Percentiles rank a stretch among this genome's conserved stretches.
phyloP scores from a whole-genome alignment of 805 yeast species.

The Saccharomycodes ludwigii region DNA sequence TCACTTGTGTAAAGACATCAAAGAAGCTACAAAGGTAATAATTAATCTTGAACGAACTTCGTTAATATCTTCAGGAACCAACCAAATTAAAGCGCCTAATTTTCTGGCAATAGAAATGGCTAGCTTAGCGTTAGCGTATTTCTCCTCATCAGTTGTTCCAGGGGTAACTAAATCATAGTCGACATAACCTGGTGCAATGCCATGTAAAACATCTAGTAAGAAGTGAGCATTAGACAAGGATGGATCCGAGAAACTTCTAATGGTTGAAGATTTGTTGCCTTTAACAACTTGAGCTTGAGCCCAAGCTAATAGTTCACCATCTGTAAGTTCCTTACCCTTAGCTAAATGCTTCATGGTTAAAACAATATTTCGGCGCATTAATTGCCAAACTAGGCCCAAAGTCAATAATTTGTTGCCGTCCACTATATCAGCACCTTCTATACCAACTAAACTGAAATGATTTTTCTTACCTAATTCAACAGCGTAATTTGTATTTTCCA shows the following conservation, averaged over 20 bases:
- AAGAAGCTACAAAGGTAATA: conserved; percentile 86
- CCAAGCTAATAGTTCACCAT: conserved; percentile 84
- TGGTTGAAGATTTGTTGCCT: conserved; percentile 64
- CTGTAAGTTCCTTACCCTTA: conserved; percentile 65
- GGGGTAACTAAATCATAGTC: conserved; percentile 84
- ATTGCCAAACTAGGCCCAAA: conserved; percentile 93
- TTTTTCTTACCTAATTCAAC: conserved; percentile 91
- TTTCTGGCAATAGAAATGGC: conserved; percentile 98
- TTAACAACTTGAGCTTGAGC: conserved; percentile 76
- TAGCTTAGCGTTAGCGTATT: conserved; percentile 86
- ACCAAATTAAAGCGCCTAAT: conserved; percentile 94
- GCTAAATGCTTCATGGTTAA: conserved; percentile 67
- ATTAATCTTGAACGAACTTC: conserved; percentile 93
- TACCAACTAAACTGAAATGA: conserved; percentile 89
- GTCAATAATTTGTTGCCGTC: conserved; percentile 87
- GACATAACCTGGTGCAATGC: conserved; percentile 94
- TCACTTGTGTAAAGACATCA: conserved; percentile 55
- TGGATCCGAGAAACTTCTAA: conserved; percentile 80
- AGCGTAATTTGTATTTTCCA: conserved; percentile 97
- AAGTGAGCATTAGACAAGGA: conserved; percentile 67
- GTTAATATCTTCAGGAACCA: conserved; percentile 98
- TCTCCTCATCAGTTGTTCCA: conserved; percentile 72
- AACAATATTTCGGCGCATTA: conserved; percentile 92
- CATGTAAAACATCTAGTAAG: conserved; percentile 81
- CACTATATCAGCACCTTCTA: conserved; percentile 93